Evolutionary conservation across 805 yeast genomes (phyloP).

Genomic region (Geotrichum ghanense): DNA sequence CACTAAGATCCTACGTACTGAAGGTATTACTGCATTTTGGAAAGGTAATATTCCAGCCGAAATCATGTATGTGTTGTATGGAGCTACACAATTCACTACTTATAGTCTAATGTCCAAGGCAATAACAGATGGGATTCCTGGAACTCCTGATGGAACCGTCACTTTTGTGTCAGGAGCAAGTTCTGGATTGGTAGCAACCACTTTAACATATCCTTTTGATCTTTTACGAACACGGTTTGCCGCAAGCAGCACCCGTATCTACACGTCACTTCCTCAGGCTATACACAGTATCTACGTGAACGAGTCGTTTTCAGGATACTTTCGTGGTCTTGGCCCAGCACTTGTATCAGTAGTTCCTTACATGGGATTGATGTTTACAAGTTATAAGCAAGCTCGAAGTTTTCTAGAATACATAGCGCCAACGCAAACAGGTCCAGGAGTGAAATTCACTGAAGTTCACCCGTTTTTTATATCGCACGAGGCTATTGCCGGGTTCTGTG

Average conservation of each 20-base stretch:
- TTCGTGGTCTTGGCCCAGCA: constrained; percentile 38
- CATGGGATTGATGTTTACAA: constrained; percentile 65
- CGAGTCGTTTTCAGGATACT: constrained; percentile 39
- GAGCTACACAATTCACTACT: constrained; percentile 72
- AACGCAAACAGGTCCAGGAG: background rate
- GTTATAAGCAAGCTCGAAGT: constrained; percentile 43
- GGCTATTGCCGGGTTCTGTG: constrained; percentile 56
- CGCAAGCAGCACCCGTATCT: constrained; percentile 29
- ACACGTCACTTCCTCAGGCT: constrained; percentile 21
- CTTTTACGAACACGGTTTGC: constrained; percentile 79
- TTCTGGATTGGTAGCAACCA: constrained; percentile 68
- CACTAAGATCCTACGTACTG: constrained; percentile 38
- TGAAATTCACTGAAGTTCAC: constrained; percentile 10
- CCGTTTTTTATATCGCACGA: constrained; percentile 25
- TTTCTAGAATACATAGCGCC: constrained; percentile 11
- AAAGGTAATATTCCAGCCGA: constrained; percentile 94
- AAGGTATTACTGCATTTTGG: constrained; percentile 78
- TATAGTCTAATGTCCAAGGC: constrained; percentile 44
- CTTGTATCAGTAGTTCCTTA: constrained; percentile 54
- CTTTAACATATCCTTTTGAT: constrained; percentile 79
- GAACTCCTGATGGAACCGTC: constrained; percentile 30
- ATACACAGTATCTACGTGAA: constrained; percentile 24
- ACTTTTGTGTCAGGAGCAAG: constrained; percentile 56
- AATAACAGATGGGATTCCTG: constrained; percentile 23
- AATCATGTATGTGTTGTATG: constrained; percentile 71